phyloP scores from a whole-genome alignment of 495 filamentous ascomycete species.

The Alectoria sarmentosa region DNA sequence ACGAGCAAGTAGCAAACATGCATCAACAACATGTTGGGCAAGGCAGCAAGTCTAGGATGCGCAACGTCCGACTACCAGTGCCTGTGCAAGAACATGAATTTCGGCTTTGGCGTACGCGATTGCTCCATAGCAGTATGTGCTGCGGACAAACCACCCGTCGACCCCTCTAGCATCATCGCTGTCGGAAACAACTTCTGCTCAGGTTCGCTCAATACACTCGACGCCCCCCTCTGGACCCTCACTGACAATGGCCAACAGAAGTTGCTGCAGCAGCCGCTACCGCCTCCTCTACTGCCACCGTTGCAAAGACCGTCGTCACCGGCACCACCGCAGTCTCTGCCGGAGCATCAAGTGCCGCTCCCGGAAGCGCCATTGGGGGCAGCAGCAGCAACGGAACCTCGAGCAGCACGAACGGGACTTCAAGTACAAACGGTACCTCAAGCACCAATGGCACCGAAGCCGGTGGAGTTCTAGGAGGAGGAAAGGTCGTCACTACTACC shows the following conservation, averaged over 20 bases:
- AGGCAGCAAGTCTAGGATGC: conserved; percentile 53
- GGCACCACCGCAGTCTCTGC: conserved; percentile 30
- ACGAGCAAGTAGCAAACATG: conserved; percentile 53
- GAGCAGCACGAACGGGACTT: background rate
- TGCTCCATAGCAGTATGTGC: conserved; percentile 64
- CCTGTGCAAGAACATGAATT: conserved; percentile 63
- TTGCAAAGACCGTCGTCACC: conserved; percentile 29
- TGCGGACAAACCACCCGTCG: background rate
- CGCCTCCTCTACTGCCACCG: conserved; percentile 24
- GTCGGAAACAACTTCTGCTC: conserved; percentile 26
- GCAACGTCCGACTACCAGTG: conserved; percentile 48
- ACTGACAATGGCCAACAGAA: conserved; percentile 24
- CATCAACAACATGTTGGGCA: conserved; percentile 61
- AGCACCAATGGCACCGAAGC: conserved; percentile 1
- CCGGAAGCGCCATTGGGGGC: background rate
- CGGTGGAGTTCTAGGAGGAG: background rate
- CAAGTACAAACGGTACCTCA: background rate
- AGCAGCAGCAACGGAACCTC: background rate
- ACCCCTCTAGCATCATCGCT: conserved; percentile 19
- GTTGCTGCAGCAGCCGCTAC: conserved; percentile 21
- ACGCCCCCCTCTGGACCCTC: conserved; percentile 28
- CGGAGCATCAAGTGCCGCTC: background rate
- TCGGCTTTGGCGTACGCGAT: conserved; percentile 70
- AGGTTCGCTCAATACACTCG: conserved; percentile 28
- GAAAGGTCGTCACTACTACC: background rate